phyloP scores from a whole-genome alignment of 176 grass and related monocot species.

The Pontederia paniculata region DNA sequence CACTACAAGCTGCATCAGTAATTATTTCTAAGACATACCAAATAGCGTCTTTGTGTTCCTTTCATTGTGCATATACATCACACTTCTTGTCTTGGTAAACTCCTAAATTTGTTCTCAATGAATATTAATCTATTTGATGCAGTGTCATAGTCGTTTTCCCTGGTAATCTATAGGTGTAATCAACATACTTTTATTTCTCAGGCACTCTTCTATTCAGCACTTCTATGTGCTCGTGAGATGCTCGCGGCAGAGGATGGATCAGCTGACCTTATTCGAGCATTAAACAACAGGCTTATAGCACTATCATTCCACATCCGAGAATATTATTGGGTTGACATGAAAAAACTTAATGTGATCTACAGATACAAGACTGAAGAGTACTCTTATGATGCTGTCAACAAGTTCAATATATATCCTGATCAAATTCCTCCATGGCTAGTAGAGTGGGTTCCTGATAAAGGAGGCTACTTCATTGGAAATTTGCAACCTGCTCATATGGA shows the following conservation, averaged over 20 bases:
- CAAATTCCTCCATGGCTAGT: constrained; percentile 74
- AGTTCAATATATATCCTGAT: constrained; percentile 95
- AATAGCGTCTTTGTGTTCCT: too few relatives aligned
- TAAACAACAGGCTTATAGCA: constrained; percentile 79
- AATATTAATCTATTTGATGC: too few relatives aligned
- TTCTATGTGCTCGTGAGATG: constrained; percentile 79
- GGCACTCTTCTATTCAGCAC: constrained; percentile 93
- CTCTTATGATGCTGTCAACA: constrained; percentile 84
- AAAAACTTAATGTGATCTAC: constrained; percentile 87
- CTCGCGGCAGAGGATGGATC: constrained; percentile 75
- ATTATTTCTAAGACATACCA: too few relatives aligned
- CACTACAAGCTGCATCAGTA: too few relatives aligned
- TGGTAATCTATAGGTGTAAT: neutral
- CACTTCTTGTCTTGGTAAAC: too few relatives aligned
- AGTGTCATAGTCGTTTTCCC: too few relatives aligned
- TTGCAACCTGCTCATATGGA: constrained; percentile 90
- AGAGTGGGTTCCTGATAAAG: constrained; percentile 82
- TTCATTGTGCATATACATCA: too few relatives aligned
- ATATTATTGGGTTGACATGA: constrained; percentile 79
- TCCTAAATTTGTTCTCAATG: too few relatives aligned
- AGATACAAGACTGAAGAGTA: constrained; percentile 93
- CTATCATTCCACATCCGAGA: constrained; percentile 85
- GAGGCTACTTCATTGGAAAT: constrained; percentile 78
- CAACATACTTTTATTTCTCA: constrained; percentile 22
- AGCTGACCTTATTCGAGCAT: constrained; percentile 66